A percentile compares a stretch with the other conserved stretches of the same genome.
These are phyloP conservation scores for Candida yuanshanica DNA, from an alignment of 805 yeast genomes.

Conservation along the genomic window DNA sequence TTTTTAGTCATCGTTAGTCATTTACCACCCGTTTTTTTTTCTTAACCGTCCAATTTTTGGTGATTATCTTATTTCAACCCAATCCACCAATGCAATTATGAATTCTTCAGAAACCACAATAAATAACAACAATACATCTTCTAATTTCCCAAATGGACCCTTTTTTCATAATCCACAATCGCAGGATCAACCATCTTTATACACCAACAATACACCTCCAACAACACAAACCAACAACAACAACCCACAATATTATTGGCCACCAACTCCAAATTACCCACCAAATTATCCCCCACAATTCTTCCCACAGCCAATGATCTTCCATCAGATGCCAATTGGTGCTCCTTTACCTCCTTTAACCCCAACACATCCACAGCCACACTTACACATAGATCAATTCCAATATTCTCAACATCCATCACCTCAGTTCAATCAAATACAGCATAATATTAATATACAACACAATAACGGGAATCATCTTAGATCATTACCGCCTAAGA, in stretches of 20 bases:
- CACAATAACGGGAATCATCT: neutral
- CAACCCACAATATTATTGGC: conserved; percentile 1
- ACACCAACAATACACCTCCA: neutral
- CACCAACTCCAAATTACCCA: conserved; percentile 1
- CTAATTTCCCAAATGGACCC: too few relatives aligned
- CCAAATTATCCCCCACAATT: too few relatives aligned
- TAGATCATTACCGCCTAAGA: neutral
- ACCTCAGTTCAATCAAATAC: neutral
- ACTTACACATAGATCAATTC: neutral
- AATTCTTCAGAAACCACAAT: neutral
- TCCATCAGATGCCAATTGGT: too few relatives aligned
- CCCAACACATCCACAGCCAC: neutral
- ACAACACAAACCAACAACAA: neutral
- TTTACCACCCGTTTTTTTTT: neutral
- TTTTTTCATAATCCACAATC: neutral
- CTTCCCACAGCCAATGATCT: conserved; percentile 1
- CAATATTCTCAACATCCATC: neutral
- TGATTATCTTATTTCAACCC: too few relatives aligned
- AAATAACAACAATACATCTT: too few relatives aligned
- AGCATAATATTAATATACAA: neutral
- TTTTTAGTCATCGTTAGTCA: neutral
- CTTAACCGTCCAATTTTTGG: neutral
- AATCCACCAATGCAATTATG: neutral
- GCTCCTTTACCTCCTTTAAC: neutral
- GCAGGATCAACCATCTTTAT: neutral